phyloP scores from a whole-genome alignment of 257 asterid species.

The Apocynum venetum region DNA sequence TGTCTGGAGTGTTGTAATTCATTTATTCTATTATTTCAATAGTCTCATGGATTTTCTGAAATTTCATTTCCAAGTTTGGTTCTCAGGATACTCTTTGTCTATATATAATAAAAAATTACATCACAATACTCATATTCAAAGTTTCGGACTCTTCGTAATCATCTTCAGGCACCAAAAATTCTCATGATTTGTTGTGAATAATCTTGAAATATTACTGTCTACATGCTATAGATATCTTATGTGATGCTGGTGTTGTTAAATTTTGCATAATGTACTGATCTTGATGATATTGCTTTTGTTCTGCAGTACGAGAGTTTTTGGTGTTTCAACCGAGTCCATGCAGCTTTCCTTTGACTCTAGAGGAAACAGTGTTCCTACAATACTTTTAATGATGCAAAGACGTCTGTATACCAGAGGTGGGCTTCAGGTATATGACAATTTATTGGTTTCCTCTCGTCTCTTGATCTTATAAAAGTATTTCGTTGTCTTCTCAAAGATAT shows the following conservation, averaged over 20 bases:
- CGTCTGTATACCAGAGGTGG: conserved; percentile 69
- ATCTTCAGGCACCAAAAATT: background rate
- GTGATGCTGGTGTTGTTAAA: background rate
- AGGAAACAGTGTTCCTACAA: conserved; percentile 82
- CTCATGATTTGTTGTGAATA: background rate
- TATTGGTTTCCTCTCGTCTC: background rate
- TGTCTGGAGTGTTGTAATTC: background rate
- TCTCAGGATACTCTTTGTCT: background rate
- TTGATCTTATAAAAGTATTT: too few species aligned
- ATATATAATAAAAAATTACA: background rate
- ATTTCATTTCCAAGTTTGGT: background rate
- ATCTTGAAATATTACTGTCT: background rate
- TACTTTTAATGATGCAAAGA: conserved; percentile 80
- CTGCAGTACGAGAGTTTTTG: conserved; percentile 69
- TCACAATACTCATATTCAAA: background rate
- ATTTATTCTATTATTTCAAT: background rate
- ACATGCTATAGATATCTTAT: background rate
- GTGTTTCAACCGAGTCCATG: conserved; percentile 90
- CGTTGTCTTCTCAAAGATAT: background rate
- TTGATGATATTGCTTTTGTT: conserved; percentile 5
- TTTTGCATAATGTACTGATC: background rate
- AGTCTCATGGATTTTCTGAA: background rate
- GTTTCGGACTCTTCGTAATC: background rate
- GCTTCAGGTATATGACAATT: conserved; percentile 47
- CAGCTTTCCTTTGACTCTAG: conserved; percentile 79